Evolutionary conservation across 176 grass and related monocot genomes (phyloP), one percentile per base, ranked within the genome.

Genomic region (Musa acuminata): DNA sequence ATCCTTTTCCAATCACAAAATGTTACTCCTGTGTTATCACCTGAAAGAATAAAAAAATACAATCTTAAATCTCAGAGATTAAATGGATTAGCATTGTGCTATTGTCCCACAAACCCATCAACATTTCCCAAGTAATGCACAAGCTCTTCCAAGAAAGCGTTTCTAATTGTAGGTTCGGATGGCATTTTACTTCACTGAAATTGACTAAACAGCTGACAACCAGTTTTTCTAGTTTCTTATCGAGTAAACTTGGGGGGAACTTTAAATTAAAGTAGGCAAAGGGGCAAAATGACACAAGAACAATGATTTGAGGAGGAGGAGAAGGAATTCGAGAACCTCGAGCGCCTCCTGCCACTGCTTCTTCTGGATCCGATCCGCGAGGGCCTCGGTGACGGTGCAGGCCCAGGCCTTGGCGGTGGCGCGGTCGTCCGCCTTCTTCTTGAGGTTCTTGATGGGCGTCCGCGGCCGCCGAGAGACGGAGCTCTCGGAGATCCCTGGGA

Each of bases 381-480:
- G 85, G 9, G 85, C 83, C 72, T 97, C 93, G 16, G 93, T 93
- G 82, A 97, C 87, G 5, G 90, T 97, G 87, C 85, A 87, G n/a
- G 73, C 85, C 93, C 93, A 97, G 11, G 90, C 90, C 74, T 76
- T 86, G 62, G 90, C 79, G 0, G 85, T 73, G 19, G 75, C 81
- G 5, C 90, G 85, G 21, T 82, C 78, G 16, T 93, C 87, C 17
- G 85, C 22, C 74, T 82, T 82, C 83, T 90, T 97, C 85, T 88
- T 86, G 43, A 97, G 69, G 77, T 90, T 97, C 82, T 90, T 93
- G 21, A 93, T 78, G 52, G 85, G 81, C 19, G n/a, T 84, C 7
- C 59, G 64, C 12, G 52, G 49, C 6, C 27, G 26, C 19, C 16
- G 9, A 24, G 53, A 43, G 9, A 53, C 3, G 1, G 63, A 11